A percentile compares a stretch with the other conserved stretches of the same genome.
Conservation (phyloP, 2,329 filamentous ascomycete genomes). For the Fusarium avenaceum region DNA sequence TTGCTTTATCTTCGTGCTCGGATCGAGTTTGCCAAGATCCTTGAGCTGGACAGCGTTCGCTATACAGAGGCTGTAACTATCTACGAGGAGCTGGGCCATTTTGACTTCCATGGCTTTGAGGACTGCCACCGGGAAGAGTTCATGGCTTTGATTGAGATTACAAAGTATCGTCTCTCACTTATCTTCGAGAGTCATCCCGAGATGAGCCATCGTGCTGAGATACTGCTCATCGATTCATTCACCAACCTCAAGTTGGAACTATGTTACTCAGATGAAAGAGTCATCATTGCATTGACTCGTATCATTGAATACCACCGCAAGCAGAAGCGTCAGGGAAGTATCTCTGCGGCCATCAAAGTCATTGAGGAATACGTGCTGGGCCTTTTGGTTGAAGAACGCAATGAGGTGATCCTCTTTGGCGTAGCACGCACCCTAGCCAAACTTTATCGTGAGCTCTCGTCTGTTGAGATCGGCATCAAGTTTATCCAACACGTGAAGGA, state of each 20-base stretch:
- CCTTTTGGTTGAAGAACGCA: constrained; percentile 3
- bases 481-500: constrained; percentile 14
- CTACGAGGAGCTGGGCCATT: not conserved
- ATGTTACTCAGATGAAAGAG: not conserved
- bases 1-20: not conserved
- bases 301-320: constrained; percentile 16
- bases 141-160: not conserved
- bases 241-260: not conserved
- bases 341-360: not conserved
- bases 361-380: constrained; percentile 8
- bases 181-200: not conserved
- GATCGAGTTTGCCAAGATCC: constrained; percentile 5
- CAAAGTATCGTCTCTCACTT: constrained; percentile 2
- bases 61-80: not conserved
- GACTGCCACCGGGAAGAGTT: not conserved
- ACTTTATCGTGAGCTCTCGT: constrained; percentile 6
- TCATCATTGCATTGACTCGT: not conserved
- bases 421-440: constrained; percentile 1
- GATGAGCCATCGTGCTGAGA: not conserved
- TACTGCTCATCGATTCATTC: constrained; percentile 2
- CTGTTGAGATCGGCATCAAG: constrained; percentile 9
- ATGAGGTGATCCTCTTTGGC: not conserved
- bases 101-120: not conserved
- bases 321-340: constrained; percentile 6
- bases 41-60: not conserved